phyloP scores from a whole-genome alignment of 257 asterid species.

The Plantago ovata region DNA sequence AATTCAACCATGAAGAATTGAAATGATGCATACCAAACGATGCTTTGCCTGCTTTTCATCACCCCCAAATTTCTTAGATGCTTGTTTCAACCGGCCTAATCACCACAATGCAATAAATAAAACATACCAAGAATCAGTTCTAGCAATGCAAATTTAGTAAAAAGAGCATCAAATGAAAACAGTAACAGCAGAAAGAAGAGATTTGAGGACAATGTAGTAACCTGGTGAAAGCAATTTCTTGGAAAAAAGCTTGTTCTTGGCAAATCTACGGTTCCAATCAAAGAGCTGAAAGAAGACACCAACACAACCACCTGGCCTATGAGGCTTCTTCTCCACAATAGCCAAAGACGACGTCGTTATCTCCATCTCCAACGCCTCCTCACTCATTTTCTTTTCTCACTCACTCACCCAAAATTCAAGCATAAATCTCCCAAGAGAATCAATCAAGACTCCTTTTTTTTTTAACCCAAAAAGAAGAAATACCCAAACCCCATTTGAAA shows the following conservation, averaged over 20 bases:
- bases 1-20: too few relatives aligned
- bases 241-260: conserved; percentile 75
- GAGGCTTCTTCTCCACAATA: conserved; percentile 75
- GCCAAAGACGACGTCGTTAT: conserved; percentile 53
- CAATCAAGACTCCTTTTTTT: conserved; percentile 18
- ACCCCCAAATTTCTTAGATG: conserved; percentile 71
- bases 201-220: conserved; percentile 18
- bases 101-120: conserved; percentile 27
- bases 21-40: conserved; percentile 57
- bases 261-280: conserved; percentile 89
- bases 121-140: conserved; percentile 15
- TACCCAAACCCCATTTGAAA: conserved; percentile 17
- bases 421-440: conserved; percentile 14
- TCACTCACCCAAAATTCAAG: neutral
- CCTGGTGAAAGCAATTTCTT: conserved; percentile 90
- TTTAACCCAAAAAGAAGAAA: conserved; percentile 9
- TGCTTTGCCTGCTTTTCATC: conserved; percentile 82
- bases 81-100: conserved; percentile 64
- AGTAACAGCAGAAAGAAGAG: neutral
- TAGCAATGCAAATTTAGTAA: conserved; percentile 5
- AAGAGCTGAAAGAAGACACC: conserved; percentile 85
- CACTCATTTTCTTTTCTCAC: conserved; percentile 51
- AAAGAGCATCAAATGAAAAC: neutral
- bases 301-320: conserved; percentile 77
- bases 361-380: conserved; percentile 41